phyloP scores from a whole-genome alignment of 1,139 yeast species.

The Debaryomyces coudertii region DNA sequence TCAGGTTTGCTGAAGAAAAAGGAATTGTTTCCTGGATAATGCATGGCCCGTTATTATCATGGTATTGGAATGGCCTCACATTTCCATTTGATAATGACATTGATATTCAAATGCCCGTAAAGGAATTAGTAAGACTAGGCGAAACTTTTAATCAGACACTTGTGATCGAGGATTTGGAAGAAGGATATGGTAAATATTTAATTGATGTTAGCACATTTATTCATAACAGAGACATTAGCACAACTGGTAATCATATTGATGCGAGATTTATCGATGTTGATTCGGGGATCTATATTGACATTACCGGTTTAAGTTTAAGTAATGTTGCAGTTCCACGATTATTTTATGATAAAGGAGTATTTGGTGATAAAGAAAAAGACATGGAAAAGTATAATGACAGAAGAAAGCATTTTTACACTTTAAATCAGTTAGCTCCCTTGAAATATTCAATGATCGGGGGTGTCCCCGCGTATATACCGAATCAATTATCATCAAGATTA shows the following conservation, averaged over 20 bases:
- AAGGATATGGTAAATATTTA: slow-evolving; percentile 33
- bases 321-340: slow-evolving; percentile 16
- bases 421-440: slow-evolving; percentile 27
- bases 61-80: slow-evolving; percentile 48
- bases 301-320: slow-evolving; percentile 26
- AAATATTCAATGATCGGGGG: slow-evolving; percentile 29
- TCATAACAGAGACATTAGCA: slow-evolving; percentile 22
- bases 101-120: slow-evolving; percentile 35
- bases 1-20: slow-evolving; percentile 27
- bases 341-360: slow-evolving; percentile 14
- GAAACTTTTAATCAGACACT: slow-evolving; percentile 37
- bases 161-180: slow-evolving; percentile 31
- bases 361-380: slow-evolving; percentile 11
- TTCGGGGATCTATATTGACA: slow-evolving; percentile 37
- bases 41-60: slow-evolving; percentile 32
- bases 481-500: slow-evolving; percentile 26
- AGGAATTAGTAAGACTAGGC: slow-evolving; percentile 30
- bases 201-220: slow-evolving; percentile 33
- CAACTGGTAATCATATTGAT: slow-evolving; percentile 33
- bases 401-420: slow-evolving; percentile 26
- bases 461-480: slow-evolving; percentile 32
- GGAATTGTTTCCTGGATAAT: slow-evolving; percentile 30
- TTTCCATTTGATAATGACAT: slow-evolving; percentile 28
- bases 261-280: slow-evolving; percentile 39
- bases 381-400: slow-evolving; percentile 27